Evolutionary conservation across 2,329 filamentous ascomycete genomes (phyloP).

Genomic region (Cryoendolithus antarcticus): DNA sequence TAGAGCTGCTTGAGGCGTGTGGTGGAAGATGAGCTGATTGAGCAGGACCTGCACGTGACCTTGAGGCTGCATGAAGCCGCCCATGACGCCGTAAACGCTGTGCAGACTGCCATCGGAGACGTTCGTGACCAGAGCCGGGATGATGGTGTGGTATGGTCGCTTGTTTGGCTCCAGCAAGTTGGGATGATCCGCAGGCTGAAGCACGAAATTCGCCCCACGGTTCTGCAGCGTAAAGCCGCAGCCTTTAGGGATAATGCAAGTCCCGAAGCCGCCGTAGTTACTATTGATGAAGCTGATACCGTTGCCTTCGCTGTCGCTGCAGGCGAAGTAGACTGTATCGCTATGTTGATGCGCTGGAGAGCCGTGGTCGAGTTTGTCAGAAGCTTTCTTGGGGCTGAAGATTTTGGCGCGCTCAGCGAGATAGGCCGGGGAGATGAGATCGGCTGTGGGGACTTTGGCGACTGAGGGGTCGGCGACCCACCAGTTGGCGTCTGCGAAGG

Average conservation of each 20-base stretch:
- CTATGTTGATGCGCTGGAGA: conserved; percentile 74
- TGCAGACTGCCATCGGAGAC: conserved; percentile 60
- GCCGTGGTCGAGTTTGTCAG: conserved; percentile 51
- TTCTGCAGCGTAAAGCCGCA: conserved; percentile 94
- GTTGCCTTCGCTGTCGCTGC: conserved; percentile 71
- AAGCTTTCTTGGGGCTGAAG: conserved; percentile 43
- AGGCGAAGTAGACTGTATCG: conserved; percentile 91
- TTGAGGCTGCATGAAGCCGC: conserved; percentile 96
- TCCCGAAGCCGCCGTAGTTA: conserved; percentile 84
- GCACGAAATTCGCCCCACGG: conserved; percentile 74
- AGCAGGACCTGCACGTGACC: conserved; percentile 88
- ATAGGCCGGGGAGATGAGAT: conserved; percentile 61
- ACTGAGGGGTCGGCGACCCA: conserved; percentile 76
- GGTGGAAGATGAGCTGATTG: conserved; percentile 72
- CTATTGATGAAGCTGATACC: conserved; percentile 95
- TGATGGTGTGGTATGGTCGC: conserved; percentile 94
- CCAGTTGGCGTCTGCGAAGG: conserved; percentile 83
- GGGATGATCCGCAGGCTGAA: conserved; percentile 54
- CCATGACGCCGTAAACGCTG: conserved; percentile 91
- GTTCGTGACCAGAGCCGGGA: conserved; percentile 81
- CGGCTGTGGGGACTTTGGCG: conserved; percentile 53
- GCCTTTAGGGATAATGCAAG: conserved; percentile 67
- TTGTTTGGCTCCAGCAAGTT: conserved; percentile 73
- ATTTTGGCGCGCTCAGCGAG: conserved; percentile 57
- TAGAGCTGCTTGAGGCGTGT: conserved; percentile 75